Conservation (phyloP, 106 monocot species). For the Acanthochlamys bracteata region DNA sequence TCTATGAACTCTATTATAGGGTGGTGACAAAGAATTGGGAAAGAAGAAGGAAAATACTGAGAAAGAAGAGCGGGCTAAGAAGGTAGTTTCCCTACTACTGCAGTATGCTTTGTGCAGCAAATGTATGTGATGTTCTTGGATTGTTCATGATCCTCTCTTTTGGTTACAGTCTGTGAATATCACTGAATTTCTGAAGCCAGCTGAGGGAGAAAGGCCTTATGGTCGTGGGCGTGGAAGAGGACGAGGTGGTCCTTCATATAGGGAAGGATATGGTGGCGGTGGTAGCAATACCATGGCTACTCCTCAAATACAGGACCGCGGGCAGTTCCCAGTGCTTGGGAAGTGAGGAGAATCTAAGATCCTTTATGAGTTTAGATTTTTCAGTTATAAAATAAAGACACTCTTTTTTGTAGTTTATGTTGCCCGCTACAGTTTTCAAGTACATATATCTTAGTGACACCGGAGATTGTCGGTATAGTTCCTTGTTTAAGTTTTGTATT, state of each 20-base stretch:
- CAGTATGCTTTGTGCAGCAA: neutral
- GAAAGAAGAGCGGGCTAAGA: conserved; percentile 34
- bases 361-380: too few relatives aligned
- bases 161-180: conserved; percentile 38
- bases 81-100: conserved; percentile 14
- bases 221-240: conserved; percentile 39
- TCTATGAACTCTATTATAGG: conserved; percentile 17
- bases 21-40: conserved; percentile 29
- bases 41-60: conserved; percentile 42
- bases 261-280: conserved; percentile 23
- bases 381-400: too few relatives aligned
- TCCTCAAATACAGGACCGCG: conserved; percentile 36
- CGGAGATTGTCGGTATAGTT: too few relatives aligned
- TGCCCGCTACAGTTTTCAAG: too few relatives aligned
- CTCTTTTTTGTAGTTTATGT: too few relatives aligned
- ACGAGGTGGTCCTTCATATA: conserved; percentile 18
- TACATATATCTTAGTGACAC: too few relatives aligned
- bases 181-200: conserved; percentile 44
- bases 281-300: neutral
- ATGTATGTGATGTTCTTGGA: neutral
- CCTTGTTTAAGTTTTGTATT: too few relatives aligned
- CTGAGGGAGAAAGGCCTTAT: conserved; percentile 35
- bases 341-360: conserved; percentile 8
- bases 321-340: conserved; percentile 53
- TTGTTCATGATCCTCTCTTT: neutral